Percentiles rank a stretch among this genome's conserved stretches.
Evolutionary conservation across 805 yeast species (phyloP).

Genomic region (Schizosaccharomyces japonicus): DNA sequence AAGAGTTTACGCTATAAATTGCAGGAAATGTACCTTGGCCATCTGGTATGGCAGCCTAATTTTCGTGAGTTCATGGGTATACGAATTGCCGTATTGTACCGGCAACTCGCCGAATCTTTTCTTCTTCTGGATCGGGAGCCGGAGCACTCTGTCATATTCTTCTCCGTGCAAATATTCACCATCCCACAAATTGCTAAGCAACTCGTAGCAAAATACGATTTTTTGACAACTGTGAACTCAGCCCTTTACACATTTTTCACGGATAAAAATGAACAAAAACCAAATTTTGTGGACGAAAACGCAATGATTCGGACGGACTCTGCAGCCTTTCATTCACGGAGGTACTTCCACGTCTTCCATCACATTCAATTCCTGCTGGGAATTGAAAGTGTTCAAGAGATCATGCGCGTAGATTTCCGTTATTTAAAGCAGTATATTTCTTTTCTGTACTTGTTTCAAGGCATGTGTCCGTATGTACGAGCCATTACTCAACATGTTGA

Average conservation of each 20-base stretch:
- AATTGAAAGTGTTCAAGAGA: constrained; percentile 33
- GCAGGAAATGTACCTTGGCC: constrained; percentile 41
- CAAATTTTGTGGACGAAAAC: constrained; percentile 20
- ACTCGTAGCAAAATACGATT: constrained; percentile 39
- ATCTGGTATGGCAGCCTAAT: constrained; percentile 34
- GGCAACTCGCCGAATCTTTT: constrained; percentile 45
- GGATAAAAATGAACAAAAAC: constrained; percentile 25
- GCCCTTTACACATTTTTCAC: constrained; percentile 41
- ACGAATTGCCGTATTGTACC: constrained; percentile 68
- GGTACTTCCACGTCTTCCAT: constrained; percentile 55
- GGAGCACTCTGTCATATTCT: constrained; percentile 46
- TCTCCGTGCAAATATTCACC: constrained; percentile 72
- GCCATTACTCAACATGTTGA: constrained; percentile 68
- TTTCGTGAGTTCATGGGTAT: constrained; percentile 39
- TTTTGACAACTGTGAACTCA: constrained; percentile 32
- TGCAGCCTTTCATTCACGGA: constrained; percentile 21
- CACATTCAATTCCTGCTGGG: constrained; percentile 60
- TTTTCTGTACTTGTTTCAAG: constrained; percentile 46
- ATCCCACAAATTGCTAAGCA: constrained; percentile 58
- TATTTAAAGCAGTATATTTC: constrained; percentile 40
- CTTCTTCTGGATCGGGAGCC: constrained; percentile 67
- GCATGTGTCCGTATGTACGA: constrained; percentile 48
- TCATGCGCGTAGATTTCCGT: constrained; percentile 22
- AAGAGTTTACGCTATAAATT: constrained; percentile 31
- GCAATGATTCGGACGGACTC: constrained; percentile 7